These are phyloP conservation scores for Dryadomyces sulphureus DNA, from an alignment of 2,329 filamentous ascomycete genomes.

Conservation along the genomic window DNA sequence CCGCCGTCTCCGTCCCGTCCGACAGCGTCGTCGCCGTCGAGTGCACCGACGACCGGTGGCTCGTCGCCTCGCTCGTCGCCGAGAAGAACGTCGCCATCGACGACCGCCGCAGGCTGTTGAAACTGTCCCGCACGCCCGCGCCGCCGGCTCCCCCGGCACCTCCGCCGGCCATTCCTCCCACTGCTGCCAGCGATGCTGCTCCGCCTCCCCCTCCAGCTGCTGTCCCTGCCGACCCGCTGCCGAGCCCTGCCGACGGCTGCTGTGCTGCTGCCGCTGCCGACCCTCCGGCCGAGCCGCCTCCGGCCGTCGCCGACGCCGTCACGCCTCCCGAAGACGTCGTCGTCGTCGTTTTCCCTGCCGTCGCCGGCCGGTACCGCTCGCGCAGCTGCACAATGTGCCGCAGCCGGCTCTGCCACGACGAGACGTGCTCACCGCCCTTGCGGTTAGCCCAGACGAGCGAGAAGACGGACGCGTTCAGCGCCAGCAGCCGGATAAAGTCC, in stretches of 20 bases:
- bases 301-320: too few species aligned
- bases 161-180: constrained; percentile 9
- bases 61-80: constrained; percentile 37
- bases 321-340: too few species aligned
- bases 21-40: constrained; percentile 22
- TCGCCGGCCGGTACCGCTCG: constrained; percentile 44
- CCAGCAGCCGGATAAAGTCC: constrained; percentile 72
- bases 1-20: constrained; percentile 36
- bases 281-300: too few species aligned
- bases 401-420: constrained; percentile 77
- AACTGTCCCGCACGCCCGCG: constrained; percentile 40
- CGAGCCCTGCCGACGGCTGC: too few species aligned
- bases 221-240: too few species aligned
- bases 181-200: too few species aligned
- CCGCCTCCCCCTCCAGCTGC: too few species aligned
- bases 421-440: constrained; percentile 67
- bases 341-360: too few species aligned
- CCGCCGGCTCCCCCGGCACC: neutral
- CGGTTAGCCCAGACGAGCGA: constrained; percentile 75
- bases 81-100: constrained; percentile 52
- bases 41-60: constrained; percentile 44
- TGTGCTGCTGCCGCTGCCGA: too few species aligned
- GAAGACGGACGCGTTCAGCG: constrained; percentile 88
- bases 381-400: constrained; percentile 72
- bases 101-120: constrained; percentile 44